Evolutionary conservation across 2,329 filamentous ascomycete species (phyloP).

Genomic region (Clonostachys rhizophaga): DNA sequence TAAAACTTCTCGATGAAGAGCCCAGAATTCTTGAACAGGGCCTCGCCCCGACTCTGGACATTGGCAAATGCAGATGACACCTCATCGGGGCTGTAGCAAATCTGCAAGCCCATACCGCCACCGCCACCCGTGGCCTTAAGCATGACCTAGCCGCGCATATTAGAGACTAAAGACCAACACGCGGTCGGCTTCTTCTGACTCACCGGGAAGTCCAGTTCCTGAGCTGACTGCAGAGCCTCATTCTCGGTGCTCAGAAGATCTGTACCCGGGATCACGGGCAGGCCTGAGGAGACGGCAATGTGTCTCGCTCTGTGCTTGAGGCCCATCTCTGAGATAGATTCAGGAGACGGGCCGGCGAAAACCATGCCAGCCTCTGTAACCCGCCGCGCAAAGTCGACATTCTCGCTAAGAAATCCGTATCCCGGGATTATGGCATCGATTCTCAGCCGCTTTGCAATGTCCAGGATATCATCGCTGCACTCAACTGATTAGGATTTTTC

Average conservation of each 20-base stretch:
- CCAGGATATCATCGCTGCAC: slow-evolving; percentile 58
- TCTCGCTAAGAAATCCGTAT: slow-evolving; percentile 64
- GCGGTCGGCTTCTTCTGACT: too few relatives aligned
- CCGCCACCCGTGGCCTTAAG: slow-evolving; percentile 41
- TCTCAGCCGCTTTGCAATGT: slow-evolving; percentile 40
- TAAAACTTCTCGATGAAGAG: slow-evolving; percentile 37
- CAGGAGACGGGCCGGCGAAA: slow-evolving; percentile 54
- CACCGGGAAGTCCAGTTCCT: slow-evolving; percentile 27
- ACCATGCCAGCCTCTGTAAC: slow-evolving; percentile 48
- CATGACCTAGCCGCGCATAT: slow-evolving; percentile 25
- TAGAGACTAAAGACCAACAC: too few relatives aligned
- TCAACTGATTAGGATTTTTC: not conserved
- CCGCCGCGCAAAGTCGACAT: slow-evolving; percentile 52
- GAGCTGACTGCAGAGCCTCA: slow-evolving; percentile 17
- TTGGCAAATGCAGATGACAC: slow-evolving; percentile 24
- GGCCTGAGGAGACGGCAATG: slow-evolving; percentile 18
- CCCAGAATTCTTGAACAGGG: slow-evolving; percentile 32
- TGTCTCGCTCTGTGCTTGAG: slow-evolving; percentile 29
- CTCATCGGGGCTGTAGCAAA: slow-evolving; percentile 21
- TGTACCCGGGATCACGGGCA: slow-evolving; percentile 27
- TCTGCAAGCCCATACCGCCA: slow-evolving; percentile 36
- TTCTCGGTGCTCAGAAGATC: slow-evolving; percentile 14
- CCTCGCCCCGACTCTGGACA: slow-evolving; percentile 29
- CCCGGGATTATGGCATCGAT: slow-evolving; percentile 60
- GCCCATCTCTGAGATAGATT: slow-evolving; percentile 29